Conservation (phyloP, 2,329 filamentous ascomycete species). For the Clonostachys sp. region DNA sequence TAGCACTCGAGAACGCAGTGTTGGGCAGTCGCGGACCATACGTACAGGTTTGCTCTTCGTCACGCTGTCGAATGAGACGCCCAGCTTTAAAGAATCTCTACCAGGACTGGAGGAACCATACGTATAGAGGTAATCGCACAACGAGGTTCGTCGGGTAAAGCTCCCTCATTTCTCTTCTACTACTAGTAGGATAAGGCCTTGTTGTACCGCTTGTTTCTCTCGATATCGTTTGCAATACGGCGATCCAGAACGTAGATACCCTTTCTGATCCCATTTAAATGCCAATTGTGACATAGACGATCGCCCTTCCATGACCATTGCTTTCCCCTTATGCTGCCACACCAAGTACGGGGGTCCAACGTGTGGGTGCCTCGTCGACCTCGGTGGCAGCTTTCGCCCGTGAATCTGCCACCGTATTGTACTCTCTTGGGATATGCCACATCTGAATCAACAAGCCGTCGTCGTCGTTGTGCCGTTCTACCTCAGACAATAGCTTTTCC, state of each 20-base stretch:
- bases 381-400: conserved; percentile 23
- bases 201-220: no score
- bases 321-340: neutral
- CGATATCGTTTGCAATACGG: no score
- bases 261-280: no score
- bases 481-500: conserved; percentile 36
- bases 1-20: no score
- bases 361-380: neutral
- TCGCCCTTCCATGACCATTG: no score
- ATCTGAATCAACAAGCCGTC: conserved; percentile 32
- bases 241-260: no score
- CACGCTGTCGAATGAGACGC: conserved; percentile 38
- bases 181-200: no score
- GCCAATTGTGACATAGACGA: no score
- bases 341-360: neutral
- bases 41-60: conserved; percentile 48
- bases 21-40: no score
- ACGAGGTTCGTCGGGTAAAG: no score
- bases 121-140: no score
- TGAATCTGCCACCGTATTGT: conserved; percentile 34
- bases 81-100: conserved; percentile 49
- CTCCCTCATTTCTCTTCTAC: no score
- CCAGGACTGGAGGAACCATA: conserved; percentile 42
- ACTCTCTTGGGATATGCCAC: conserved; percentile 39
- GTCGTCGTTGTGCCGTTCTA: conserved; percentile 4